These are phyloP conservation scores for Xerophyta viscosa DNA, from an alignment of 106 monocot genomes.

Conservation along the genomic window DNA sequence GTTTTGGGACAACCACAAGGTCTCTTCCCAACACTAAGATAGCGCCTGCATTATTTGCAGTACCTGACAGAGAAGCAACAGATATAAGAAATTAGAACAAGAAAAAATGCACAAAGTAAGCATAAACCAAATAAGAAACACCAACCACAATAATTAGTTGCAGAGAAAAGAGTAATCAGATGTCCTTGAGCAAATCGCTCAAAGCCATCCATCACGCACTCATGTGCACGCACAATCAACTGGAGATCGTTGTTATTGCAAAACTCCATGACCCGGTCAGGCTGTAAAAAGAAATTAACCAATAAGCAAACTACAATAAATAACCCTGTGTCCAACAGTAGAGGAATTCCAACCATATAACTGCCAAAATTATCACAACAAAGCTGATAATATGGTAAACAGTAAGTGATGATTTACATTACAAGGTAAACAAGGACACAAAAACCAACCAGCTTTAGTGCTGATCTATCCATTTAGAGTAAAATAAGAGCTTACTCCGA, in stretches of 20 bases:
- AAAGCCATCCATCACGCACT: conserved; percentile 99
- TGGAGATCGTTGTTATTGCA: conserved; percentile 95
- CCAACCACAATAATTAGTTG: conserved; percentile 96
- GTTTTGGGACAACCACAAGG: conserved; percentile 96
- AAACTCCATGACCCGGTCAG: conserved; percentile 99
- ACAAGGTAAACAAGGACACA: no score
- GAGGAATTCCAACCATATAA: no score
- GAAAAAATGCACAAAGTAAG: conserved; percentile 3
- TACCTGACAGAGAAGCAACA: conserved; percentile 32
- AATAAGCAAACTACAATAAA: no score
- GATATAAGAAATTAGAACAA: conserved; percentile 3
- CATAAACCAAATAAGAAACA: neutral
- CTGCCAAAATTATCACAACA: no score
- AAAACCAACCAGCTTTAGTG: no score
- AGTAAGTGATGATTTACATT: no score
- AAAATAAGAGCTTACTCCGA: conserved; percentile 96
- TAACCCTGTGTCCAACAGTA: no score
- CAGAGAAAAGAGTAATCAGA: conserved; percentile 96
- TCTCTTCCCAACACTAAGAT: conserved; percentile 98
- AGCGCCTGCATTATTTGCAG: conserved; percentile 99
- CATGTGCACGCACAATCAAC: conserved; percentile 92
- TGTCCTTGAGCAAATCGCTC: conserved; percentile 99
- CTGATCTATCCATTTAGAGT: no score
- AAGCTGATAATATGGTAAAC: no score
- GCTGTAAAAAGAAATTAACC: conserved; percentile 56